Base-by-base conservation (phyloP, 805 yeast species). In the Candida sphagnicola region DNA sequence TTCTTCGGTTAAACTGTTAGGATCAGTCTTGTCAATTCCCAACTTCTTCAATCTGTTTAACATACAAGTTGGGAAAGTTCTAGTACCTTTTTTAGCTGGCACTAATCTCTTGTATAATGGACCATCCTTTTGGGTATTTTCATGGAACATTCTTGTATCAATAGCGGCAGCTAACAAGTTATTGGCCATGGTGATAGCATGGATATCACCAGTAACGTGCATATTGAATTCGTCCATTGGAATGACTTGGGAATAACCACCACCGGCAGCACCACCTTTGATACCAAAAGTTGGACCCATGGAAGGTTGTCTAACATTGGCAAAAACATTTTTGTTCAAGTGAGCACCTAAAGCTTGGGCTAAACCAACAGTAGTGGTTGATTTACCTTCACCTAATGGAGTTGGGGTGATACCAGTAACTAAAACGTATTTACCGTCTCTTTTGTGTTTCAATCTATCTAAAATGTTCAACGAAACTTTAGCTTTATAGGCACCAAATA, bases 201-300 rank as follows among this genome's bases (percentile, higher is more conserved):
- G 98, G 49, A 91, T 91, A 61, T 91, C 99, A 59, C 98, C 98
- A 36, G 98, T 91, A 49, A 91, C 74, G 61, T 91, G 98, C 86
- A 93, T 79, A 70, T 93, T 91, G 74, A 91, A 91, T 67, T 91
- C 97, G 64, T 91, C 99, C 97, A 91, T 91, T 37, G 98, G 98
- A 52, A 91, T 90, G 33, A 91, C 98, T 67, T 91, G 98, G 2
- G 98, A 77, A 64, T 89, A 91, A 34, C 98, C 98, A 59, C 98
- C 99, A 53, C 99, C 99, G 14, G 98, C 98, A 41, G 99, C 99
- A 63, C 98, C 98, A 56, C 99, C 99, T 69, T 91, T 91, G 53
- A 91, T 89, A 62, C 99, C 99, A 54, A 91, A 91, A 14, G 98
- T 91, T 37, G 99, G 99, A 28, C 98, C 98, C 96, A 91, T 88